Evolutionary conservation across 129 eudicot genomes (phyloP).

Genomic region (Lonicera japonica): DNA sequence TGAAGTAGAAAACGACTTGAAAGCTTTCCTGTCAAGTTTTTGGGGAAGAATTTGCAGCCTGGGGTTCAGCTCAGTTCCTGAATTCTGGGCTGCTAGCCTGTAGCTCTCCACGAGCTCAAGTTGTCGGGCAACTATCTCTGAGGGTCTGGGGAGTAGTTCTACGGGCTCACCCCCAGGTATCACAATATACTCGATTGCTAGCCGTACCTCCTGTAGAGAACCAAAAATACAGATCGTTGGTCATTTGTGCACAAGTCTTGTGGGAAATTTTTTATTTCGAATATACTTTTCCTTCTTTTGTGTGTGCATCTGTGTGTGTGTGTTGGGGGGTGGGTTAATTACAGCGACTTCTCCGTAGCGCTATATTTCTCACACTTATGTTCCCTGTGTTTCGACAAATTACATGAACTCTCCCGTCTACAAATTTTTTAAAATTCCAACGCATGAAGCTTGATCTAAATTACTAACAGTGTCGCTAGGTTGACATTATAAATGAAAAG

Average conservation of each 20-base stretch:
- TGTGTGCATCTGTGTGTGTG: too few relatives aligned
- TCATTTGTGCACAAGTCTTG: background rate
- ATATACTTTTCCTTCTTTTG: too few relatives aligned
- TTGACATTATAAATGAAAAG: too few relatives aligned
- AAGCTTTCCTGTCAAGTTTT: slow-evolving; percentile 38
- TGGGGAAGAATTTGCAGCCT: slow-evolving; percentile 91
- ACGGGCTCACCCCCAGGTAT: slow-evolving; percentile 96
- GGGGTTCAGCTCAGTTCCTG: slow-evolving; percentile 85
- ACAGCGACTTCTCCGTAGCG: too few relatives aligned
- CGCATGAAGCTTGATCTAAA: too few relatives aligned
- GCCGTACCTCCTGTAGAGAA: slow-evolving; percentile 75
- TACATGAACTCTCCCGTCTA: too few relatives aligned
- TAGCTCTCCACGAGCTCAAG: slow-evolving; percentile 90
- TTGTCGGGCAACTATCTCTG: slow-evolving; percentile 85
- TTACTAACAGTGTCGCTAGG: too few relatives aligned
- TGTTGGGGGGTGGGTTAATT: too few relatives aligned
- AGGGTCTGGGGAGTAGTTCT: slow-evolving; percentile 90
- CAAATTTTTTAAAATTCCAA: too few relatives aligned
- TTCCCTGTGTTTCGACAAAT: too few relatives aligned
- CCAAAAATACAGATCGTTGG: background rate
- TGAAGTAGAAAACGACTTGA: slow-evolving; percentile 18
- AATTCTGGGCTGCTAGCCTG: slow-evolving; percentile 74
- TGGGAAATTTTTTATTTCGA: too few relatives aligned
- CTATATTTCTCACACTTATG: too few relatives aligned
- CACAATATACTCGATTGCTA: slow-evolving; percentile 95